Evolutionary conservation across 2,329 filamentous ascomycete species (phyloP).

Genomic region (Talaromyces sp.): DNA sequence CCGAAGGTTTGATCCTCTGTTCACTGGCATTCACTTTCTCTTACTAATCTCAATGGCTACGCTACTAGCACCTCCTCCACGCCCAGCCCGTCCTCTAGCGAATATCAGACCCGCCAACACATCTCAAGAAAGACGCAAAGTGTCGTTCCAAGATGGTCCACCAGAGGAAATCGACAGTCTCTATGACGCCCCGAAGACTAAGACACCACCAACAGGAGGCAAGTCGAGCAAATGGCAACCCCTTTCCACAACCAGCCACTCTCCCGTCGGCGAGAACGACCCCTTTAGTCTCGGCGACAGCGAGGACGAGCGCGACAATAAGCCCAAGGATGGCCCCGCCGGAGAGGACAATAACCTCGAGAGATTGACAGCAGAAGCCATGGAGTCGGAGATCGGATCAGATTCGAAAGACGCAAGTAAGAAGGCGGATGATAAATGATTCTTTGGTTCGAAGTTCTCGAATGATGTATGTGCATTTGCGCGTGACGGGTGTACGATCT

Average conservation of each 20-base stretch:
- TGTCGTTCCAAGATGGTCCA: constrained; percentile 59
- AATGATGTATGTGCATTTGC: background rate
- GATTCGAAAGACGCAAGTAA: constrained; percentile 27
- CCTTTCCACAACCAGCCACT: constrained; percentile 70
- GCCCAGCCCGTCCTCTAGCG: constrained; percentile 61
- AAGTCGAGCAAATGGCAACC: constrained; percentile 97
- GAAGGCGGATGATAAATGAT: constrained; percentile 27
- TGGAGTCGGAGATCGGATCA: constrained; percentile 39
- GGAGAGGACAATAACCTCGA: constrained; percentile 57
- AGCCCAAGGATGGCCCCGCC: constrained; percentile 58
- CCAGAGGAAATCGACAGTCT: constrained; percentile 75
- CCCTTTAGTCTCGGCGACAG: constrained; percentile 95
- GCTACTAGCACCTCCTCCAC: constrained; percentile 49
- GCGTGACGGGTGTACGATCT: constrained; percentile 3
- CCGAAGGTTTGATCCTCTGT: constrained; percentile 46
- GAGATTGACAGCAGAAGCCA: constrained; percentile 56
- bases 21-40: too few relatives aligned
- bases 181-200: constrained; percentile 61
- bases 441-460: background rate
- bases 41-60: too few relatives aligned
- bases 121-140: constrained; percentile 50
- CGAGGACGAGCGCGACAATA: constrained; percentile 80
- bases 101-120: constrained; percentile 81
- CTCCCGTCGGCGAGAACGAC: constrained; percentile 83
- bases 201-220: constrained; percentile 49